Base-by-base conservation (phyloP, 768 basidiomycete genomes). In the Daedalea quercina region DNA sequence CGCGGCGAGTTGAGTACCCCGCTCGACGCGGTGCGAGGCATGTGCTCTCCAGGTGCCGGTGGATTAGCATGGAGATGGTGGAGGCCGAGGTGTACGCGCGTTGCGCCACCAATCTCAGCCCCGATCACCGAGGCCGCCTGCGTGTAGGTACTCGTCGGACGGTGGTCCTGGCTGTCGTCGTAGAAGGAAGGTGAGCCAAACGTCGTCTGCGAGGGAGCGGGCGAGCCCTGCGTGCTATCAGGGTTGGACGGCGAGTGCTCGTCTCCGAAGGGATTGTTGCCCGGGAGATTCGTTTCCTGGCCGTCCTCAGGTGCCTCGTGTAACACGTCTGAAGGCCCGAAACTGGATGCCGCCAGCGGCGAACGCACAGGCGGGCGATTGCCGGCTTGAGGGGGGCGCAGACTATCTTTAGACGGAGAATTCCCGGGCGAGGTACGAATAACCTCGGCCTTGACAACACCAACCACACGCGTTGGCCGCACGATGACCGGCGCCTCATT, bases 401-500 rank as follows among this genome's bases (percentile, higher is more conserved):
- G 61, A 23, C 63, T 53, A 11, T 70, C 61, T 46, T 61, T 60
- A 19, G 75, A 63, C 4, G 70, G 66, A n/a, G 55, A 33, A 17
- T 67, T 54, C 17, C 76, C 77, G 12, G 57, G 51, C 2, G 78
- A 67, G 4, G 87, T 75, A 54, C 76, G 84, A 55, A 92, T 81
- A 31, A 91, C 84, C 64, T 88, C 86, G 26, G 90, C 87, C 67
- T 84, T 88, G 45, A 83, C 83, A 34, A 88, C 81, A 31, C 87
- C 87, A 40, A 88, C 68, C 7, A 90, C 85, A 54, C 80, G 83
- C 24, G 73, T 75, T 25, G 86, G 81, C 0, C 86, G 88, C 56
- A 91, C 80, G 59, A 91, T 91, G 72, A 85, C 83, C 22, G 89
- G 87, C 1, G 86, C 82, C 65, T 91, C 89, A 60, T 84, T 82